phyloP scores from a whole-genome alignment of 1,139 yeast species.

The Sugiyamaella japonica region DNA sequence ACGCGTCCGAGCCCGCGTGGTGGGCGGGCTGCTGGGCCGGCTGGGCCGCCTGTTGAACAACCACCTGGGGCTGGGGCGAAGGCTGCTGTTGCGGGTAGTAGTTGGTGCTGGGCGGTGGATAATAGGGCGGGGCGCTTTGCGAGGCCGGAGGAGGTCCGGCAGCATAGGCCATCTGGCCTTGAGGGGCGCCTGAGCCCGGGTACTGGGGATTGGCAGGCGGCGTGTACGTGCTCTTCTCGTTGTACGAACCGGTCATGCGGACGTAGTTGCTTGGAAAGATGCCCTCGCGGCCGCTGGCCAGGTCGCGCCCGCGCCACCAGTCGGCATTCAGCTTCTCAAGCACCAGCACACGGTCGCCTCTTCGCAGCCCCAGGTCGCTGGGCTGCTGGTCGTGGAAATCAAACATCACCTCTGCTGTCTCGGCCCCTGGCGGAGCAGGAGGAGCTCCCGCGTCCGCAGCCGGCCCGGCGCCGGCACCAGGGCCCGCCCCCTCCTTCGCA shows the following conservation, averaged over 20 bases:
- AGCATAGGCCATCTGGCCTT: constrained; percentile 1
- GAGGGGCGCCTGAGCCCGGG: constrained; percentile 23
- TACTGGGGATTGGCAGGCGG: constrained; percentile 31
- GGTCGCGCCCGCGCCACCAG: constrained; percentile 84
- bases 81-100: constrained; percentile 35
- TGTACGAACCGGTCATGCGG: constrained; percentile 15
- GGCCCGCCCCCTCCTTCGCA: neutral
- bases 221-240: constrained; percentile 24
- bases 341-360: constrained; percentile 70
- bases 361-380: constrained; percentile 64
- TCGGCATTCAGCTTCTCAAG: constrained; percentile 75
- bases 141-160: constrained; percentile 17
- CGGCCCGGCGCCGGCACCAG: constrained; percentile 25
- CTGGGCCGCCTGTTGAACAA: constrained; percentile 31
- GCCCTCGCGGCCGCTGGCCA: constrained; percentile 58
- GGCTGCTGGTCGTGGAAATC: constrained; percentile 68
- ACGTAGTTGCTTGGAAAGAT: constrained; percentile 85
- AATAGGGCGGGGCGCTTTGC: constrained; percentile 51
- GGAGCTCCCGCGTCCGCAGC: constrained; percentile 10
- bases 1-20: constrained; percentile 40
- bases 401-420: constrained; percentile 65
- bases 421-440: constrained; percentile 37
- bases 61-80: constrained; percentile 31
- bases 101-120: constrained; percentile 46
- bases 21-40: constrained; percentile 33